Conservation (phyloP, 768 basidiomycete species). For the Sarcomyxa edulis region DNA sequence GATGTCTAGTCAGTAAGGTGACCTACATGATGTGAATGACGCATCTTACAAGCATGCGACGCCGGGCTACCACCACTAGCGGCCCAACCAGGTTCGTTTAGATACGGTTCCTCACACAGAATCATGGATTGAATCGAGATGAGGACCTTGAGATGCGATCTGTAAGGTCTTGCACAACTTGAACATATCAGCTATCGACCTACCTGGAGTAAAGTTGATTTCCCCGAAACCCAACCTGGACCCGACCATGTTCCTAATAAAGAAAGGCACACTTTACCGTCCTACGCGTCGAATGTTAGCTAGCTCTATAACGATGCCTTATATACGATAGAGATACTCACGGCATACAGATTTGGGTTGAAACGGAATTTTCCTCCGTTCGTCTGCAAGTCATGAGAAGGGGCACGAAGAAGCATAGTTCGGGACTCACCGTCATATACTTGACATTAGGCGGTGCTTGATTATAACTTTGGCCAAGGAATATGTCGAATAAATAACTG, state of each 20-base stretch:
- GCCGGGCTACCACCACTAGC: conserved; percentile 64
- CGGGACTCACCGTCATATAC: conserved; percentile 50
- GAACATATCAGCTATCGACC: too few species aligned
- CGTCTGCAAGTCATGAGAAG: conserved; percentile 40
- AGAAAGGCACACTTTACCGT: conserved; percentile 92
- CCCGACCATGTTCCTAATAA: conserved; percentile 90
- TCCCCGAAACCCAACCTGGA: conserved; percentile 90
- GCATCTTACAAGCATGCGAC: conserved; percentile 66
- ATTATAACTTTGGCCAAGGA: conserved; percentile 87
- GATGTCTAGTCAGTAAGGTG: conserved; percentile 7
- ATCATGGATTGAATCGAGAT: conserved; percentile 98
- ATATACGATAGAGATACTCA: conserved; percentile 30
- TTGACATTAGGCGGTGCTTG: conserved; percentile 71
- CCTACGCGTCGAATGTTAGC: conserved; percentile 49
- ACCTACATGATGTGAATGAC: background rate
- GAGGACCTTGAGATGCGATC: conserved; percentile 64
- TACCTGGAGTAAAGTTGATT: conserved; percentile 85
- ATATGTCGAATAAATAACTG: conserved; percentile 85
- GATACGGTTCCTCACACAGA: conserved; percentile 87
- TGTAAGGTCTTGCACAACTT: background rate
- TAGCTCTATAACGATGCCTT: too few species aligned
- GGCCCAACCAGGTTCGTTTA: conserved; percentile 92
- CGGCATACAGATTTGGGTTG: conserved; percentile 93
- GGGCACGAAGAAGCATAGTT: background rate
- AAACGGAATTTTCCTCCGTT: conserved; percentile 86